Evolutionary conservation across 352 stramenopile genomes (phyloP).

Genomic region (Globisporangium carolinianum): DNA sequence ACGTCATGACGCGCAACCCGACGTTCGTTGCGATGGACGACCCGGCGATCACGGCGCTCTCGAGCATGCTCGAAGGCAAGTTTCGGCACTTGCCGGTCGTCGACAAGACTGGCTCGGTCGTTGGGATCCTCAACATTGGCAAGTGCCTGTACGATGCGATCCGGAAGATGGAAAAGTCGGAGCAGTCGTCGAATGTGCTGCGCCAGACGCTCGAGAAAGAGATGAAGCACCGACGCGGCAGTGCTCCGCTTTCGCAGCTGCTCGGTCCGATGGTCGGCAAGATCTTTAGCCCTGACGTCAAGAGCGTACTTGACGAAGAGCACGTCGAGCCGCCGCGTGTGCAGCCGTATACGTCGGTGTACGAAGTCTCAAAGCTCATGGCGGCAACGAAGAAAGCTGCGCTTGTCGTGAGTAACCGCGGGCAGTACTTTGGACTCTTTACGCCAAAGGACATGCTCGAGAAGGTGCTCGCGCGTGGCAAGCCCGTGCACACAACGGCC

Average conservation of each 20-base stretch:
- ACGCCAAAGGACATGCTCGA: constrained; percentile 97
- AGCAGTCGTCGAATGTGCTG: constrained; percentile 65
- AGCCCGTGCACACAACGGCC: constrained; percentile 88
- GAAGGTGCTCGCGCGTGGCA: constrained; percentile 89
- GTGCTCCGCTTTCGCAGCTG: constrained; percentile 42
- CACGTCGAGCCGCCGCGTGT: constrained; percentile 66
- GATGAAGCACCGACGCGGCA: constrained; percentile 36
- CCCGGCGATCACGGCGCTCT: constrained; percentile 79
- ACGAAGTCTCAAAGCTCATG: constrained; percentile 92
- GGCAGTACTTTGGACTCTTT: constrained; percentile 94
- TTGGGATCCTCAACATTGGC: constrained; percentile 96
- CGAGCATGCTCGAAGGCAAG: constrained; percentile 81
- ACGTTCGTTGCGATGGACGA: constrained; percentile 83
- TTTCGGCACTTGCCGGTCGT: constrained; percentile 85
- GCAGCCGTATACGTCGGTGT: constrained; percentile 87
- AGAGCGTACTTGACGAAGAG: constrained; percentile 80
- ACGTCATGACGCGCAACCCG: constrained; percentile 82
- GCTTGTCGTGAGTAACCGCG: constrained; percentile 91
- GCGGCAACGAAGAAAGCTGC: constrained; percentile 91
- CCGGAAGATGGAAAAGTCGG: constrained; percentile 93
- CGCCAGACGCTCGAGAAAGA: constrained; percentile 76
- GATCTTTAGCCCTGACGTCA: constrained; percentile 84
- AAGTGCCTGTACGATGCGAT: constrained; percentile 99
- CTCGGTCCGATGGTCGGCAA: constrained; percentile 84
- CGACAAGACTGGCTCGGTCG: constrained; percentile 77